Conservation (phyloP, 306 rosid genomes). For the Cucurbita moschata region DNA sequence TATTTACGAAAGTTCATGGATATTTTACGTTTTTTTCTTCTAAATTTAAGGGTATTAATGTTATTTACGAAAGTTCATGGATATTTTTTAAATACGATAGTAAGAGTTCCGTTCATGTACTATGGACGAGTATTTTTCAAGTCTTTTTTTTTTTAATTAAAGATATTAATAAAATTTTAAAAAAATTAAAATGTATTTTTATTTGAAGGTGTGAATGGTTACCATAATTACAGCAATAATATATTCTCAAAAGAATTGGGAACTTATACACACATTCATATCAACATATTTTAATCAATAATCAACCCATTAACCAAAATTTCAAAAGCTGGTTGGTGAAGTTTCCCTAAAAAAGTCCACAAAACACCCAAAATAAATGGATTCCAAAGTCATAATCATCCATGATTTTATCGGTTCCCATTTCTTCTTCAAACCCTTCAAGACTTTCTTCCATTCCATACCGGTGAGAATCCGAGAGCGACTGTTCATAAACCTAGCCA, state of each 20-base stretch:
- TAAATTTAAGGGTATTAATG: too few relatives aligned
- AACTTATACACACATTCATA: neutral
- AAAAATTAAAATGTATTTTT: too few relatives aligned
- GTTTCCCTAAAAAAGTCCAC: slow-evolving; percentile 51
- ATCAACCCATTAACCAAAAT: slow-evolving; percentile 18
- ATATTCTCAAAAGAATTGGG: neutral
- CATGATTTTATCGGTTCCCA: slow-evolving; percentile 19
- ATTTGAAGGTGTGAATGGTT: neutral
- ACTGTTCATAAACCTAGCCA: slow-evolving; percentile 19
- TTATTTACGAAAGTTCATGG: too few relatives aligned
- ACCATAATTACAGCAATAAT: neutral
- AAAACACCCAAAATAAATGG: slow-evolving; percentile 28
- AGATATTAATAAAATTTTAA: too few relatives aligned
- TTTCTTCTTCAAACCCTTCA: neutral
- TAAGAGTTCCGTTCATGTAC: too few relatives aligned
- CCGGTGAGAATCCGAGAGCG: slow-evolving; percentile 20
- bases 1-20: too few relatives aligned
- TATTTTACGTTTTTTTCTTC: too few relatives aligned
- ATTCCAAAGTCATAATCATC: slow-evolving; percentile 5
- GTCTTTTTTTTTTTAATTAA: too few relatives aligned
- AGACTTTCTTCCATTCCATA: slow-evolving; percentile 27
- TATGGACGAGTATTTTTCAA: too few relatives aligned
- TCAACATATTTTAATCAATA: neutral
- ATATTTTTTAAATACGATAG: too few relatives aligned
- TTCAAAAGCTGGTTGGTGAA: slow-evolving; percentile 76